A percentile compares a stretch with the other conserved stretches of the same genome.
Conservation (phyloP, 306 rosid species). For the Trichosanthes truncata region DNA sequence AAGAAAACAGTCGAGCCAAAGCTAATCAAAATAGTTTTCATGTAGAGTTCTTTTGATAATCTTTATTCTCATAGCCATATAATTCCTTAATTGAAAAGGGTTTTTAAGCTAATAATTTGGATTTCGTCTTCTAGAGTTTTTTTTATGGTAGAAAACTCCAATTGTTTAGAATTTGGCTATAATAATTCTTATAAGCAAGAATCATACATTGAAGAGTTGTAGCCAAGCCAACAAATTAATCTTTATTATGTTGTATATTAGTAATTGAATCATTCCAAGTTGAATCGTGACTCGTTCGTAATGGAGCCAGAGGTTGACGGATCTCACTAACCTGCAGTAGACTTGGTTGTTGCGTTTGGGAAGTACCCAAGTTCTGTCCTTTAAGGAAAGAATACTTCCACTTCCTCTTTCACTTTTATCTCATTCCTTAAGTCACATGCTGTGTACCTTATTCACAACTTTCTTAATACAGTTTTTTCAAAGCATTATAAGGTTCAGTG, state of each 20-base stretch:
- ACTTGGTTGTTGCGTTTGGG: background rate
- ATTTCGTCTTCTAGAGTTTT: background rate
- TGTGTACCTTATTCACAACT: background rate
- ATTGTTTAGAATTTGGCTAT: background rate
- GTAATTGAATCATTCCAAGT: background rate
- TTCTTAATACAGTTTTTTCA: background rate
- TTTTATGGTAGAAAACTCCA: background rate
- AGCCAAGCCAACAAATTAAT: background rate
- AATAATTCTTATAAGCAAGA: background rate
- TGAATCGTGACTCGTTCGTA: background rate
- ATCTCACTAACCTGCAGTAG: background rate
- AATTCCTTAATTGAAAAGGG: background rate
- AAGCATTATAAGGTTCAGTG: background rate
- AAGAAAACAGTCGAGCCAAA: background rate
- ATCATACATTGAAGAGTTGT: background rate
- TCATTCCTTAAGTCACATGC: background rate
- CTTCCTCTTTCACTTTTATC: background rate
- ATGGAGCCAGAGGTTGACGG: background rate
- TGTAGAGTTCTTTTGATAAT: background rate
- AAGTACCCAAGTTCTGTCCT: background rate
- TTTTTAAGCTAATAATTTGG: background rate
- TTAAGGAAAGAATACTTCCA: background rate
- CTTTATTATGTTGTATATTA: background rate
- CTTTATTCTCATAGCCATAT: background rate
- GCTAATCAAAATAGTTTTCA: background rate